Conservation (phyloP, 345 rosid species). For the Mallotus nudiflorus region DNA sequence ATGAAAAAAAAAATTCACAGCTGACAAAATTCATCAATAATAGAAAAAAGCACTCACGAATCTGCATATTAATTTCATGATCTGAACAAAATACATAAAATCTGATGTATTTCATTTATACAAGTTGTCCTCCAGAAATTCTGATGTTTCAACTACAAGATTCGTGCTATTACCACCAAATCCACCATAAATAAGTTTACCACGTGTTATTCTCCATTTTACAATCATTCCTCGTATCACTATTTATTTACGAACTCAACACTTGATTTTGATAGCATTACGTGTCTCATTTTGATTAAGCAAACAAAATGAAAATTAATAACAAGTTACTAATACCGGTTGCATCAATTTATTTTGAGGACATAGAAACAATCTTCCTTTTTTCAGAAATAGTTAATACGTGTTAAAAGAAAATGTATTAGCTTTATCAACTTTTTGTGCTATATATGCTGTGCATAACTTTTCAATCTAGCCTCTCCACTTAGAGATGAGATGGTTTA, state of each 20-base stretch:
- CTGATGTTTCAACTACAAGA: neutral
- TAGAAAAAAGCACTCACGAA: neutral
- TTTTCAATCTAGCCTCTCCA: neutral
- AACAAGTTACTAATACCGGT: neutral
- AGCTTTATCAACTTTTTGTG: neutral
- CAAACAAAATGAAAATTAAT: neutral
- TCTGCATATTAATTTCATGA: slow-evolving; percentile 14
- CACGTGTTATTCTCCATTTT: neutral
- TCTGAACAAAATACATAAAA: neutral
- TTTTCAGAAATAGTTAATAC: slow-evolving; percentile 1
- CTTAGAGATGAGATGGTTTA: slow-evolving; percentile 29
- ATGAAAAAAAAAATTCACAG: no score
- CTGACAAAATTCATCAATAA: no score
- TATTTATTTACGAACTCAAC: neutral
- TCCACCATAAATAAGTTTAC: neutral
- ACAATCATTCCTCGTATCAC: neutral
- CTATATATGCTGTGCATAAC: slow-evolving; percentile 8
- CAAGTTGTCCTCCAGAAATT: neutral
- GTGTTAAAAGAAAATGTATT: neutral
- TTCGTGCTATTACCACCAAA: neutral
- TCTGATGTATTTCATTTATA: neutral
- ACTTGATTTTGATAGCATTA: neutral
- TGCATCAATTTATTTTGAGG: neutral
- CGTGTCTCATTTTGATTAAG: neutral
- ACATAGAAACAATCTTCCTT: neutral